Percentiles rank a stretch among this genome's conserved stretches.
These are phyloP conservation scores for Brachypodium distachyon DNA, from an alignment of 202 grass and related monocot species.

Conservation along the genomic window DNA sequence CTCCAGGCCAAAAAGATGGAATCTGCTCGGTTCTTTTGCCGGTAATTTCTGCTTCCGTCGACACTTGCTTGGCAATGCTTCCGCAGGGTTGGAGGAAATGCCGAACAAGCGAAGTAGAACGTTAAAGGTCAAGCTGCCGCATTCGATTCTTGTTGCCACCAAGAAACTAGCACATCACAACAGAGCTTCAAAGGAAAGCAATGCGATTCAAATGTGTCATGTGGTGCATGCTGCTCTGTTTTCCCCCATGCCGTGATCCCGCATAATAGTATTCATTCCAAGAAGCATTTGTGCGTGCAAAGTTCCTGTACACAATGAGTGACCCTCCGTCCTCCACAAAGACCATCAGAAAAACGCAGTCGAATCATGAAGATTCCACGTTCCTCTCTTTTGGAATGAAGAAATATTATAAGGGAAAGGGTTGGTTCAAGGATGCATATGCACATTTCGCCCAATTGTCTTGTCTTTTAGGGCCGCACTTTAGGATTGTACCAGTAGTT, in stretches of 20 bases:
- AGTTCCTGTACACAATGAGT: neutral
- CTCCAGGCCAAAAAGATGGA: too few species aligned
- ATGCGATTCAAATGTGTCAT: neutral
- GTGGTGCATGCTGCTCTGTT: neutral
- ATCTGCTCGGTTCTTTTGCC: neutral
- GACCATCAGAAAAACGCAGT: neutral
- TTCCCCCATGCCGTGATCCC: neutral
- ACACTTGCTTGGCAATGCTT: neutral
- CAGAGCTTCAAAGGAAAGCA: conserved; percentile 24
- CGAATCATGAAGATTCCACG: conserved; percentile 21
- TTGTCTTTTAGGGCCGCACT: neutral
- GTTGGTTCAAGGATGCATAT: neutral
- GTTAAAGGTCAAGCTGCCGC: neutral
- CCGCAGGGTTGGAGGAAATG: neutral
- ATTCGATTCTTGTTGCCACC: neutral
- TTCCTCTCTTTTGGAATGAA: neutral
- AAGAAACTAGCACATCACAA: too few species aligned
- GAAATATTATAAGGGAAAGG: neutral
- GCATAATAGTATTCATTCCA: neutral
- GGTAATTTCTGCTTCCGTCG: neutral
- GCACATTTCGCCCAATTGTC: neutral
- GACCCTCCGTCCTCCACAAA: neutral
- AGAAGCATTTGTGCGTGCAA: neutral
- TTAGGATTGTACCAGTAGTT: neutral
- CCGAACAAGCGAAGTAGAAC: neutral